phyloP scores from a whole-genome alignment of 768 basidiomycete species.

The Podaxis sp. region DNA sequence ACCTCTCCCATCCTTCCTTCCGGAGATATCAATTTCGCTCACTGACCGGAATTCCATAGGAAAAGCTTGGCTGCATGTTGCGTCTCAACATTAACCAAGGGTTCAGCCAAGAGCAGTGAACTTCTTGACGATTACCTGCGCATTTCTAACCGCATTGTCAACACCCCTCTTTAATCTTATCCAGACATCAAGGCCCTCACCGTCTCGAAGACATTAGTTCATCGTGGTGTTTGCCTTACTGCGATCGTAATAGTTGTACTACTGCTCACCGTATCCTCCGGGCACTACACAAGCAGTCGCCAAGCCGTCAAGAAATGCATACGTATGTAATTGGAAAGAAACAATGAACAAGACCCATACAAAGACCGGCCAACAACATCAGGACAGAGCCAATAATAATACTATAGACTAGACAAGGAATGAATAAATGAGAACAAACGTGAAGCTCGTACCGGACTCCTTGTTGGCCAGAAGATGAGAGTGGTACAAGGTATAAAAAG shows the following conservation, averaged over 20 bases:
- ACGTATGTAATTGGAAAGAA: background rate
- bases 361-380: background rate
- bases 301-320: slow-evolving; percentile 7
- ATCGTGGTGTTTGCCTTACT: background rate
- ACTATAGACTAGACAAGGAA: slow-evolving; percentile 11
- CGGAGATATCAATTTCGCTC: background rate
- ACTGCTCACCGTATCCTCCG: background rate
- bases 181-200: background rate
- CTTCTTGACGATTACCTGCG: background rate
- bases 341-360: slow-evolving; percentile 5
- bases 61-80: background rate
- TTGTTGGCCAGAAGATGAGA: slow-evolving; percentile 5
- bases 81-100: background rate
- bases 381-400: slow-evolving; percentile 11
- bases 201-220: background rate
- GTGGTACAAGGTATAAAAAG: slow-evolving; percentile 18
- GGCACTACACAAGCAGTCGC: slow-evolving; percentile 3
- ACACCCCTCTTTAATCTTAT: slow-evolving; percentile 2
- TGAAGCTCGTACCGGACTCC: slow-evolving; percentile 17
- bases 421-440: slow-evolving; percentile 16
- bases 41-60: background rate
- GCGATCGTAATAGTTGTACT: background rate
- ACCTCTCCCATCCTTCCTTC: background rate
- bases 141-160: background rate
- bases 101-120: background rate